phyloP scores from a whole-genome alignment of 306 rosid genomes.

The Cyamopsis tetragonoloba region DNA sequence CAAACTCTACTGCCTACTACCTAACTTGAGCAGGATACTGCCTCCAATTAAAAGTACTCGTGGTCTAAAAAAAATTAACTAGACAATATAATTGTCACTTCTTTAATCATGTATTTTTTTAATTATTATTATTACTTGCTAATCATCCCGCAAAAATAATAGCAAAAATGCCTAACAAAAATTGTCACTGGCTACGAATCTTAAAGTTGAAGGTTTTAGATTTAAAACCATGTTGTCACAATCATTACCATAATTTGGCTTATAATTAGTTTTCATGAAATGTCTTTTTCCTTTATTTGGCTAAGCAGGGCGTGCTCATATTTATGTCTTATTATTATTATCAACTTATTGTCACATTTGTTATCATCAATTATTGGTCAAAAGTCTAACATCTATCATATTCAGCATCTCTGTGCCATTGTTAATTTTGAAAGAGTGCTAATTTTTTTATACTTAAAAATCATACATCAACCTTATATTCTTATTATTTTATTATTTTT shows the following conservation, averaged over 20 bases:
- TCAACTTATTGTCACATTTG: neutral
- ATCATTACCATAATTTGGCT: neutral
- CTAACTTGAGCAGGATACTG: no score
- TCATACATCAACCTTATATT: no score
- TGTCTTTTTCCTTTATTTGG: slow-evolving; percentile 10
- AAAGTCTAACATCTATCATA: neutral
- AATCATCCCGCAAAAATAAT: neutral
- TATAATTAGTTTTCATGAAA: neutral
- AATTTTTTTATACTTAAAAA: no score
- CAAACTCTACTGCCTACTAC: no score
- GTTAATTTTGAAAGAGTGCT: neutral
- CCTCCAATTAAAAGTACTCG: no score
- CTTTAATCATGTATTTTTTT: neutral
- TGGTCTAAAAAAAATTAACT: no score
- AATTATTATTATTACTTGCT: no score
- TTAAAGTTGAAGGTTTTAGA: neutral
- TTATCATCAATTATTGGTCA: neutral
- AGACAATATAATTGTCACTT: no score
- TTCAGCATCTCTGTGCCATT: slow-evolving; percentile 1
- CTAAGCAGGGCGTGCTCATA: neutral
- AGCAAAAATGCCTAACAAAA: neutral
- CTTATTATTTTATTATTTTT: no score
- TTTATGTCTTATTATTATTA: neutral
- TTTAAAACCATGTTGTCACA: neutral
- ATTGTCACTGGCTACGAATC: neutral